Evolutionary conservation across 768 basidiomycete genomes (phyloP), one percentile per base, ranked within the genome.

Genomic region (Amanita inopinata): DNA sequence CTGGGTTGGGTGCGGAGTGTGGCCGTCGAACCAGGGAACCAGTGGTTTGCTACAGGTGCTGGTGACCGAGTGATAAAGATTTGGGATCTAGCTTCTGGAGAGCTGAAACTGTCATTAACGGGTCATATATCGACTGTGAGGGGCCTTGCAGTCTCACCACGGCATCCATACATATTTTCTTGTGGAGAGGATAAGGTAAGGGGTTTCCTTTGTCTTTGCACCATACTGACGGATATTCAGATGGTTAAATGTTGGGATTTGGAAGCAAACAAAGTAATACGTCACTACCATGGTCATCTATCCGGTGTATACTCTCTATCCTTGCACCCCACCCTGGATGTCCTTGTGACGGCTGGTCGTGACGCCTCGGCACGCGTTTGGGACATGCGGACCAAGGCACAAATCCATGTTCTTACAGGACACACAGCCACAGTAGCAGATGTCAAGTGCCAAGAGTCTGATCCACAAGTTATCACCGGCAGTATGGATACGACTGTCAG

Each of bases 201-300:
- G 47, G 31, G 14, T 14, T 3, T 43, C 3, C 23, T 19, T 12
- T n/a, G 4, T 14, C 45, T 46, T 40, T 18, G 27, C 19, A 14
- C 5, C 24, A 25, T 30, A 5, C 10, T n/a, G 30, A 34, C 41
- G 43, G 3, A 45, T 18, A 9, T 20, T 15, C 28, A 96, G 91
- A 98, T 97, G 96, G 96, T 99, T 25, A 98, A 97, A 67, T 98
- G 96, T 53, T 98, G 96, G 96, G 96, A 99, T 55, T 65, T 99
- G 38, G 96, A 99, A 61, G 84, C 87, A 19, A 99, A 99, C 71
- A 99, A 98, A 62, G 94, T 98, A 46, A 99, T 99, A 43, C 78
- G 96, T 14, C 92, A 97, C 62, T 98, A 99, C 57, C 96, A 99
- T 58, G 96, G 96, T 1, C 96, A 99, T 60, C 74, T 96, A 15